phyloP scores from a whole-genome alignment of 805 yeast species.

The Candida silvatica region DNA sequence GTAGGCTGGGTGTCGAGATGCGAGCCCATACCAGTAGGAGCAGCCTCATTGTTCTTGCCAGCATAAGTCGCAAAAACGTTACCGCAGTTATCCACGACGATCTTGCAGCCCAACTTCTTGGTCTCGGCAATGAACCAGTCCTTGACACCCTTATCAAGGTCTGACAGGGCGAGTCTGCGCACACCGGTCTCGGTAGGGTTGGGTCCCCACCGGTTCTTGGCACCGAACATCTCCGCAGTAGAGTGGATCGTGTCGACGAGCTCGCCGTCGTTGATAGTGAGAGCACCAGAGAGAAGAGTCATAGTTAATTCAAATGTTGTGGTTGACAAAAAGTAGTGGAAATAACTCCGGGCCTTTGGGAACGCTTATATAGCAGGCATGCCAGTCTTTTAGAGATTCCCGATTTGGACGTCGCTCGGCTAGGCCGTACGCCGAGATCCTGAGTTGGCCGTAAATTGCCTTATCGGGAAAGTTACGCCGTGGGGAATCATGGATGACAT shows the following conservation, averaged over 20 bases:
- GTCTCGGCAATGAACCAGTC: slow-evolving; percentile 56
- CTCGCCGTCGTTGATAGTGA: slow-evolving; percentile 3
- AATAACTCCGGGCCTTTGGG: no score
- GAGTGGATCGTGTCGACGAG: slow-evolving; percentile 51
- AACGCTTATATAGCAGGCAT: no score
- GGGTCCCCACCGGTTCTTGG: slow-evolving; percentile 51
- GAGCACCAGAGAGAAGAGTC: background rate
- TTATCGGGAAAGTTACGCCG: no score
- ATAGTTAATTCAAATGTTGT: no score
- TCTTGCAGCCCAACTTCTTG: slow-evolving; percentile 41
- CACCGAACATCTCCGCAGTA: slow-evolving; percentile 50
- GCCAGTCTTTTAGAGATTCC: no score
- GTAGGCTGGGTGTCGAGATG: slow-evolving; percentile 72
- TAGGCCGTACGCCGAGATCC: no score
- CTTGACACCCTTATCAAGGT: slow-evolving; percentile 51
- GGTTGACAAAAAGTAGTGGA: no score
- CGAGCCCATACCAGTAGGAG: slow-evolving; percentile 60
- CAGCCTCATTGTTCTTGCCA: slow-evolving; percentile 34
- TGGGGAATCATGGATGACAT: no score
- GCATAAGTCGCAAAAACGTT: slow-evolving; percentile 61
- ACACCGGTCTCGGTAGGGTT: slow-evolving; percentile 53
- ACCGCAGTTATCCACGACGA: slow-evolving; percentile 55
- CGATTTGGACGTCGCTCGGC: no score
- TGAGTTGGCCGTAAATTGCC: no score
- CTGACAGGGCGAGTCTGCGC: slow-evolving; percentile 51